phyloP scores from a whole-genome alignment of 345 rosid species.

The Camelina laxa region DNA sequence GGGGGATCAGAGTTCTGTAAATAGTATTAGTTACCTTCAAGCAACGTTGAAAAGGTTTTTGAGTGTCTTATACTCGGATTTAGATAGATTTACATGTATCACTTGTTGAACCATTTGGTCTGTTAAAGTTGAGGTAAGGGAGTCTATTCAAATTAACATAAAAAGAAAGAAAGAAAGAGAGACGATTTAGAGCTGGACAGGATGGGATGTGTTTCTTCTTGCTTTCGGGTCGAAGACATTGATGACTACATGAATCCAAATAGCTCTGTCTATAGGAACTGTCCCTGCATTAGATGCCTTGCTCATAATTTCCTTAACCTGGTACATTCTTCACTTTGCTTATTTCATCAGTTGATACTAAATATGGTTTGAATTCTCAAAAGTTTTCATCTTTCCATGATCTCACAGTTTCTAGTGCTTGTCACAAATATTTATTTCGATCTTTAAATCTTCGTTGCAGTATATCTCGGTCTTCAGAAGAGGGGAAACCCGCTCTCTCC shows the following conservation, averaged over 20 bases:
- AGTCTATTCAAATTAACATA: constrained; percentile 17
- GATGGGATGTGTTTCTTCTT: constrained; percentile 94
- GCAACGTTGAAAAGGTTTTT: not conserved
- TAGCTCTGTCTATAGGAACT: constrained; percentile 74
- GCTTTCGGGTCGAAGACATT: constrained; percentile 66
- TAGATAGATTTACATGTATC: not conserved
- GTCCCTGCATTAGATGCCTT: constrained; percentile 80
- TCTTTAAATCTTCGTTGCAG: constrained; percentile 49
- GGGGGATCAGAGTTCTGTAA: constrained; percentile 32
- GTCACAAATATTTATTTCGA: not conserved
- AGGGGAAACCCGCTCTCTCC: constrained; percentile 74
- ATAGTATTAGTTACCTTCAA: constrained; percentile 23
- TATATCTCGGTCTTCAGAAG: constrained; percentile 71
- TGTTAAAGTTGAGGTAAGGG: constrained; percentile 26
- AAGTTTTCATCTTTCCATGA: not conserved
- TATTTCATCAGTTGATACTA: not conserved
- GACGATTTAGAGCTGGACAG: constrained; percentile 41
- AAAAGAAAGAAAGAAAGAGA: constrained; percentile 6
- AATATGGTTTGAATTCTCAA: not conserved
- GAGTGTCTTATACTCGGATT: not conserved
- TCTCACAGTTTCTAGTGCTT: not conserved
- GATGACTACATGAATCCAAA: constrained; percentile 83
- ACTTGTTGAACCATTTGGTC: not conserved
- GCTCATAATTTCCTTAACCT: constrained; percentile 68
- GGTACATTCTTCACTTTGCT: constrained; percentile 52